phyloP scores from a whole-genome alignment of 139 green algal genomes.

The Choricystis sp. region DNA sequence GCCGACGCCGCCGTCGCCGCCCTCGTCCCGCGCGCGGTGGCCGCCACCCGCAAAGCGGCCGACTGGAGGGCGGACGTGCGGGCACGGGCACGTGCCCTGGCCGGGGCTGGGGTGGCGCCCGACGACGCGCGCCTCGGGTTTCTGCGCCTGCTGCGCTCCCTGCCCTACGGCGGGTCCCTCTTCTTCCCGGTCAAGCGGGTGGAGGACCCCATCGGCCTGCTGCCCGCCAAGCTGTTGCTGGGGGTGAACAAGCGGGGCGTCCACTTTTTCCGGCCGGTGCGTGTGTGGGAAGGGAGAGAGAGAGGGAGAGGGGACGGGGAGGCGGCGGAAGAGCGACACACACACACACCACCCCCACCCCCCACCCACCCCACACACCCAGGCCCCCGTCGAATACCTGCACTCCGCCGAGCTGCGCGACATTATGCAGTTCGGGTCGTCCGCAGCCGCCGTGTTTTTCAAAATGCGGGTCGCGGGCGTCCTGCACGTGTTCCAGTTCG shows the following conservation, averaged over 20 bases:
- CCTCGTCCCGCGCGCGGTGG: conserved; percentile 35
- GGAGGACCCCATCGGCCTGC: conserved; percentile 89
- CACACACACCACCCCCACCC: no score
- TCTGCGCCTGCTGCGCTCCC: conserved; percentile 77
- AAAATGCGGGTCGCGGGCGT: conserved; percentile 94
- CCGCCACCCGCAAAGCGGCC: conserved; percentile 47
- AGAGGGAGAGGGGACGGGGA: no score
- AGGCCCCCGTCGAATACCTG: conserved; percentile 85
- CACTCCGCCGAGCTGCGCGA: conserved; percentile 87
- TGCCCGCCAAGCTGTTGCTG: conserved; percentile 82
- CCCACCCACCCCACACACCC: no score
- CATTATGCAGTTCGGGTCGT: conserved; percentile 93
- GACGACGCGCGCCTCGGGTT: conserved; percentile 83
- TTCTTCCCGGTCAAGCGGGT: conserved; percentile 73
- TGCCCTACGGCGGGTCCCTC: conserved; percentile 79
- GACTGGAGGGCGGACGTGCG: conserved; percentile 71
- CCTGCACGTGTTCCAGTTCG: conserved; percentile 97
- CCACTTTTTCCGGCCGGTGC: conserved; percentile 77
- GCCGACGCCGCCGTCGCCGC: conserved; percentile 49
- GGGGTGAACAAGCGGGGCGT: conserved; percentile 94
- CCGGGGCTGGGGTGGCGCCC: conserved; percentile 26
- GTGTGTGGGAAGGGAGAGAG: no score
- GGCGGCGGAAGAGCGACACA: no score
- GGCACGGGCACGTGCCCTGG: conserved; percentile 55
- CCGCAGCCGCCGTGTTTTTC: conserved; percentile 83